These are phyloP conservation scores for Fusarium hostae DNA, from an alignment of 2,329 filamentous ascomycete species.

Conservation along the genomic window DNA sequence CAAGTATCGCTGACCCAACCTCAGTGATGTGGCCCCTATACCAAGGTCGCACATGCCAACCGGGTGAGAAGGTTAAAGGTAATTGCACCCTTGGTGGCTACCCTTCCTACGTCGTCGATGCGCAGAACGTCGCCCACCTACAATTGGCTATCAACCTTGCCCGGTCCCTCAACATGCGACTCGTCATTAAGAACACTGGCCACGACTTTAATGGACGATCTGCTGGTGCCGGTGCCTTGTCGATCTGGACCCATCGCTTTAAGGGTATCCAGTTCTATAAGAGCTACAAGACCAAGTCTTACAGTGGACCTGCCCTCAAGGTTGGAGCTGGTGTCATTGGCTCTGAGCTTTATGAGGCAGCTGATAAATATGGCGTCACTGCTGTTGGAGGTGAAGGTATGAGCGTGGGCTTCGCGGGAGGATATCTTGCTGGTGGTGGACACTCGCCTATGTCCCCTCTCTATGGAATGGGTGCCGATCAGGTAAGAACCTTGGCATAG, in stretches of 20 bases:
- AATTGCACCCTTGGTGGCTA: constrained; percentile 55
- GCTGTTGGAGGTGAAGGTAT: constrained; percentile 65
- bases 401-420: constrained; percentile 38
- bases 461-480: constrained; percentile 38
- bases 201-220: constrained; percentile 63
- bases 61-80: constrained; percentile 26
- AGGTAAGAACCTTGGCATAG: background rate
- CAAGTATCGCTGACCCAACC: constrained; percentile 51
- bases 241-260: constrained; percentile 67
- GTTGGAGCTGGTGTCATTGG: constrained; percentile 65
- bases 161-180: constrained; percentile 55
- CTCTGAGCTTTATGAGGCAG: constrained; percentile 63
- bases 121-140: constrained; percentile 55
- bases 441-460: constrained; percentile 35
- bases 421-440: constrained; percentile 37
- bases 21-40: constrained; percentile 56
- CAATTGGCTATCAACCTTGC: constrained; percentile 61
- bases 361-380: constrained; percentile 57
- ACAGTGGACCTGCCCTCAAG: constrained; percentile 63
- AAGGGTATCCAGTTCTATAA: constrained; percentile 52
- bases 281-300: constrained; percentile 31
- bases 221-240: constrained; percentile 67
- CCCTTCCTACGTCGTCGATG: constrained; percentile 56
- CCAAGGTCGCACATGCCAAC: constrained; percentile 53
- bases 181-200: constrained; percentile 61